Conservation (phyloP, 257 asterid genomes). For the Fraxinus pennsylvanica region DNA sequence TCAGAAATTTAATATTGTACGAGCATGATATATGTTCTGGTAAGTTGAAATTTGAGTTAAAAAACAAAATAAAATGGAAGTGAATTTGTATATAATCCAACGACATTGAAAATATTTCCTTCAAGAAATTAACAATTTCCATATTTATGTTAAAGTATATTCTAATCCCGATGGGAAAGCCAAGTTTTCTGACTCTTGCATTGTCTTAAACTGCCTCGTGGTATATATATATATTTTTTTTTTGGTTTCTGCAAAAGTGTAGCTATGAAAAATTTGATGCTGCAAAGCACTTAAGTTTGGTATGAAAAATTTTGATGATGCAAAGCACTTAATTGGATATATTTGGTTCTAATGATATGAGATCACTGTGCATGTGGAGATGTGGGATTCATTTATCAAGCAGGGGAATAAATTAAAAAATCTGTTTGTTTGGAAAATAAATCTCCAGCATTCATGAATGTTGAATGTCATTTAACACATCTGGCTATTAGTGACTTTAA, state of each 20-base stretch:
- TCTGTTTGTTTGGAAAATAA: constrained; percentile 29
- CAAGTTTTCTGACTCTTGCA: constrained; percentile 5
- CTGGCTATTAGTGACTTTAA: constrained; percentile 21
- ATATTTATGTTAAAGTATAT: constrained; percentile 3
- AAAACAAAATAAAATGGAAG: neutral
- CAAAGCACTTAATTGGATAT: constrained; percentile 11
- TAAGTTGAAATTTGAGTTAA: neutral
- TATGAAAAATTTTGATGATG: constrained; percentile 12
- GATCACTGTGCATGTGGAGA: constrained; percentile 3
- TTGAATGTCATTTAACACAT: constrained; percentile 24
- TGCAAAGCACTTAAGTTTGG: constrained; percentile 9
- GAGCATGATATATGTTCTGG: neutral
- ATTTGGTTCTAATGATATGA: constrained; percentile 4
- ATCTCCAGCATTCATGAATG: constrained; percentile 39
- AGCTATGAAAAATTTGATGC: constrained; percentile 5
- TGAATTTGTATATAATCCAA: constrained; percentile 3
- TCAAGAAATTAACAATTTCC: neutral
- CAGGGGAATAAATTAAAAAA: constrained; percentile 11
- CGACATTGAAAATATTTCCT: constrained; percentile 2
- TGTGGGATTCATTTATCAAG: constrained; percentile 10
- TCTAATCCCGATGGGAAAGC: neutral
- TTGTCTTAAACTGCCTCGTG: neutral
- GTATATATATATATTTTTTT: too few relatives aligned
- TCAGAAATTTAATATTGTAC: neutral
- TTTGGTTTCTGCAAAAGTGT: too few relatives aligned